Percentiles rank a stretch among this genome's conserved stretches.
These are phyloP conservation scores for Cucurbita ficifolia DNA, from an alignment of 306 rosid genomes.

Conservation along the genomic window DNA sequence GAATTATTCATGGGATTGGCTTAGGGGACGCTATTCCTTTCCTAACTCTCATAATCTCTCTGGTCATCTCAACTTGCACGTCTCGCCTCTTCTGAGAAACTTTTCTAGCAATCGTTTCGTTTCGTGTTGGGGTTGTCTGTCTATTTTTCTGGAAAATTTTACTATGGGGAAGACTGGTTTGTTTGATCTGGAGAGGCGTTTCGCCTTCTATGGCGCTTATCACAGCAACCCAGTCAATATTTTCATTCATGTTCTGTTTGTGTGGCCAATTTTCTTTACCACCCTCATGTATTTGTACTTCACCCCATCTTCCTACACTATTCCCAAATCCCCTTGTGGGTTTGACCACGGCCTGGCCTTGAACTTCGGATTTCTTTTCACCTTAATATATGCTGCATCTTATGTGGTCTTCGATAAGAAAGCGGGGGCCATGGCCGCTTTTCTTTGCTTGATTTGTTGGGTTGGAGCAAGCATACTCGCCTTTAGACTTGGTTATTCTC, in stretches of 20 bases:
- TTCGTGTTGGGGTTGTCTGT: neutral
- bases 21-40: neutral
- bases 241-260: constrained; percentile 41
- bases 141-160: neutral
- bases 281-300: constrained; percentile 36
- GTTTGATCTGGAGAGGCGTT: constrained; percentile 67
- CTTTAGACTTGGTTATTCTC: constrained; percentile 27
- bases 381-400: constrained; percentile 35
- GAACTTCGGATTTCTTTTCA: constrained; percentile 40
- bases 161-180: constrained; percentile 29
- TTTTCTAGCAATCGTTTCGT: neutral
- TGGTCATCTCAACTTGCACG: neutral
- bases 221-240: constrained; percentile 67
- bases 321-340: constrained; percentile 18
- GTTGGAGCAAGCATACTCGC: constrained; percentile 42
- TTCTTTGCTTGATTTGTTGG: constrained; percentile 50
- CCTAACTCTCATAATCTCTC: neutral
- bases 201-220: constrained; percentile 79
- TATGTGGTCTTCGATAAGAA: constrained; percentile 43
- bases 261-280: constrained; percentile 73
- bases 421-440: constrained; percentile 67
- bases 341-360: constrained; percentile 22
- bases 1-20: neutral
- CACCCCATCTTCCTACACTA: constrained; percentile 37
- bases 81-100: neutral